Percentiles rank a stretch among this genome's conserved stretches.
These are phyloP conservation scores for Trapa incisa DNA, from an alignment of 345 rosid genomes.

Conservation along the genomic window DNA sequence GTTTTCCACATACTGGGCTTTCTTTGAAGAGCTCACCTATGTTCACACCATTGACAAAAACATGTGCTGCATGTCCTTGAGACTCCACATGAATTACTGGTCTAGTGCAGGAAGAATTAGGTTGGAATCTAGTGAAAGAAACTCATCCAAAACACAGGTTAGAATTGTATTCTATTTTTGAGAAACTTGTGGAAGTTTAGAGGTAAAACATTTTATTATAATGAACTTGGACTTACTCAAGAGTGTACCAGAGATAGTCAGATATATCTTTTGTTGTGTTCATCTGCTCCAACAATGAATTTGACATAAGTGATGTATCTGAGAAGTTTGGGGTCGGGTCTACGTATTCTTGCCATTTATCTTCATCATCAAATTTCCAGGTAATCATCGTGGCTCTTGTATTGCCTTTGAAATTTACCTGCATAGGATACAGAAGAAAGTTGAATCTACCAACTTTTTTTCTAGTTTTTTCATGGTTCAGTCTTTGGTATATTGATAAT, in stretches of 20 bases:
- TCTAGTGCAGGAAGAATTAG: conserved; percentile 34
- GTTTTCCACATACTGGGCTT: neutral
- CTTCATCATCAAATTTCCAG: conserved; percentile 14
- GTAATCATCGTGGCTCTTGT: conserved; percentile 27
- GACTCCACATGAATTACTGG: conserved; percentile 52
- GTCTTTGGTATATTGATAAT: neutral
- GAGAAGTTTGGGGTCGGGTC: conserved; percentile 43
- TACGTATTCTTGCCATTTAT: conserved; percentile 42
- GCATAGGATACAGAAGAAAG: neutral
- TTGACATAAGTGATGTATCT: conserved; percentile 31
- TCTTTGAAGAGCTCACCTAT: conserved; percentile 13
- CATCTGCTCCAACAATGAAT: conserved; percentile 54
- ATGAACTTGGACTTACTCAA: conserved; percentile 29
- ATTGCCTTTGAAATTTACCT: conserved; percentile 40
- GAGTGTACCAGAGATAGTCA: conserved; percentile 85
- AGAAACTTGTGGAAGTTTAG: neutral
- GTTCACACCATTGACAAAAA: conserved; percentile 38
- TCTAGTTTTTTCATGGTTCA: neutral
- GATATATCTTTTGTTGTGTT: conserved; percentile 57
- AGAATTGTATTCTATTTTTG: neutral
- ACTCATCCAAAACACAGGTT: neutral
- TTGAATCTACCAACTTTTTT: neutral
- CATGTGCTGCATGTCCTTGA: conserved; percentile 57
- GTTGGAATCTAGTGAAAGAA: conserved; percentile 29
- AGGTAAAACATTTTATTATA: neutral